Conservation (phyloP, 176 grass and related monocot species). For the Rhipidocladum racemiflorum region DNA sequence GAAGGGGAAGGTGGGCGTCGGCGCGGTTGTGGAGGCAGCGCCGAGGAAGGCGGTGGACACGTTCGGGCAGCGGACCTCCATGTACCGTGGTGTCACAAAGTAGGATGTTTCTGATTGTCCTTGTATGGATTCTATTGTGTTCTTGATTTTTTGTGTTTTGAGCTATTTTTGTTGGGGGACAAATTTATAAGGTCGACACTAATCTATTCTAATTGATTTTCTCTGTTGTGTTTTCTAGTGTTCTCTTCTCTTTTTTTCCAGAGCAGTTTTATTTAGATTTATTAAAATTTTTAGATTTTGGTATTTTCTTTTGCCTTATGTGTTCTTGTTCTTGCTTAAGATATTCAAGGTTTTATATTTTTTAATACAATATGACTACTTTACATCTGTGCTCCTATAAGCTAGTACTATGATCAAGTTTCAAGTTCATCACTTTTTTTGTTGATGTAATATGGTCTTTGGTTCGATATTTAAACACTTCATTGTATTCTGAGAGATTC, state of each 20-base stretch:
- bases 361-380: neutral
- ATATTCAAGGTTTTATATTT: neutral
- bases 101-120: neutral
- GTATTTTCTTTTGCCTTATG: neutral
- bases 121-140: neutral
- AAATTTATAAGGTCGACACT: no score
- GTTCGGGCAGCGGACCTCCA: no score
- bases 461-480: neutral
- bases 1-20: conserved; percentile 24
- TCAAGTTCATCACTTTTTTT: neutral
- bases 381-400: neutral
- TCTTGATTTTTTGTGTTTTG: neutral
- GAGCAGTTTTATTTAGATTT: neutral
- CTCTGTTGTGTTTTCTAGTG: no score
- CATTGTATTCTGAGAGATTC: neutral
- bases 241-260: neutral
- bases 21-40: conserved; percentile 6
- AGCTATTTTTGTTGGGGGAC: neutral
- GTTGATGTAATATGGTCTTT: neutral
- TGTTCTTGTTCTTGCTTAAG: neutral
- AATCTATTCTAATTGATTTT: no score
- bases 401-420: neutral
- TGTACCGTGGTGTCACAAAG: no score
- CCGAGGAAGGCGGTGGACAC: no score
- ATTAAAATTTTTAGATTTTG: neutral